Evolutionary conservation across 2,329 filamentous ascomycete genomes (phyloP).

Genomic region (Fusarium sp.): DNA sequence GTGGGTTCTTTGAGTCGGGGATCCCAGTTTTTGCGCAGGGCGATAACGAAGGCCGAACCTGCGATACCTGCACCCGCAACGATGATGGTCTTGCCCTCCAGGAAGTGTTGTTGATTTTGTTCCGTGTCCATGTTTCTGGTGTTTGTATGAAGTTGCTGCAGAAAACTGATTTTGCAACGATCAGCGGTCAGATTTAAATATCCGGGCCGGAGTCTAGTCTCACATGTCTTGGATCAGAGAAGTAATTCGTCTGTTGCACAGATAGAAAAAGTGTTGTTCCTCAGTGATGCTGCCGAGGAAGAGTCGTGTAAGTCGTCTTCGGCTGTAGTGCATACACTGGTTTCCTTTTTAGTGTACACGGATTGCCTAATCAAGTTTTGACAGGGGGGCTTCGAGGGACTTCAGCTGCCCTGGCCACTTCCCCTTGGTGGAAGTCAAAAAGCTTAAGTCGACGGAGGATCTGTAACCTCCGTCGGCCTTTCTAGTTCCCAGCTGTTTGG

Average conservation of each 20-base stretch:
- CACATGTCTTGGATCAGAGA: not conserved
- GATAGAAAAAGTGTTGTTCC: not conserved
- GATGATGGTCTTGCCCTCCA: conserved; percentile 57
- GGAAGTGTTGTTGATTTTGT: conserved; percentile 47
- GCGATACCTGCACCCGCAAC: conserved; percentile 59
- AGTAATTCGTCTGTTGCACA: not conserved
- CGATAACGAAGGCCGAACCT: conserved; percentile 57
- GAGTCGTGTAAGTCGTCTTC: conserved; percentile 8
- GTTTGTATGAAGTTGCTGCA: not conserved
- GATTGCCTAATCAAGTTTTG: conserved; percentile 36
- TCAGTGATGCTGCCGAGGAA: not conserved
- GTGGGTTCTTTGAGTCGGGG: conserved; percentile 47
- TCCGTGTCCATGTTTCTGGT: conserved; percentile 20
- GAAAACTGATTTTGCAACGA: not conserved
- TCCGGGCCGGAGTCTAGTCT: not conserved
- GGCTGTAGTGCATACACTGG: conserved; percentile 42
- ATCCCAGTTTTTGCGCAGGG: conserved; percentile 56
- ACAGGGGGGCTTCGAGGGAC: not conserved
- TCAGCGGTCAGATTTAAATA: not conserved
- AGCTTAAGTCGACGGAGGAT: not conserved
- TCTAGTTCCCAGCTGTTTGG: not conserved
- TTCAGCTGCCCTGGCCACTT: conserved; percentile 1
- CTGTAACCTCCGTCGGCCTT: not conserved
- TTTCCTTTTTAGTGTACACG: conserved; percentile 44
- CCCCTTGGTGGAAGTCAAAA: not conserved